Conservation (phyloP, 176 grass and related monocot genomes). For the Bothriochloa decipiens region DNA sequence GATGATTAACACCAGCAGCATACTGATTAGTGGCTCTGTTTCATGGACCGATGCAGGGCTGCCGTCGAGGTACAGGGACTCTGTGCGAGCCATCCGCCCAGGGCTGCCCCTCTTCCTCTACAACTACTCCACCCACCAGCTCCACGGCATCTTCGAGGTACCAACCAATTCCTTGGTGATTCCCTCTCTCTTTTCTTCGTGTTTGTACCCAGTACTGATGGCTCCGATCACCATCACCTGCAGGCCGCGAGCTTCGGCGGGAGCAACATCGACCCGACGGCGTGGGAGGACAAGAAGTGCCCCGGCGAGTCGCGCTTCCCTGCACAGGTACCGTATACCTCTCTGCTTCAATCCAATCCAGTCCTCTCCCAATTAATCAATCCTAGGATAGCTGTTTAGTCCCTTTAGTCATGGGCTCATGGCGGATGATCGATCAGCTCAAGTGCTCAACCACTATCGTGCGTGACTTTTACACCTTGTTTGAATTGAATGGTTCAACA, state of each 20-base stretch:
- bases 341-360: background rate
- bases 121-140: constrained; percentile 99
- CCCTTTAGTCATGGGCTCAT: background rate
- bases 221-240: background rate
- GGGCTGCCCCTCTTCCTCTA: constrained; percentile 98
- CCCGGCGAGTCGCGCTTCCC: constrained; percentile 95
- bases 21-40: background rate
- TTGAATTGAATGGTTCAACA: background rate
- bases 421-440: background rate
- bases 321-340: constrained; percentile 57
- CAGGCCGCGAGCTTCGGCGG: constrained; percentile 96
- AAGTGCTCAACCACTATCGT: background rate
- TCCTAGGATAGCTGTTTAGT: too few relatives aligned
- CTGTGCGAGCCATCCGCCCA: constrained; percentile 84
- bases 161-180: background rate
- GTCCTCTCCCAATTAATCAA: background rate
- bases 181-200: background rate
- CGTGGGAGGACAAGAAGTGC: constrained; percentile 99
- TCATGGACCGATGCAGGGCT: constrained; percentile 28
- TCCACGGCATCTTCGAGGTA: constrained; percentile 98
- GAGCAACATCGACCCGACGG: constrained; percentile 90
- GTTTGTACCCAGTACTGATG: background rate
- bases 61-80: constrained; percentile 94
- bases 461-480: background rate
- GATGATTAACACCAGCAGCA: background rate